These are phyloP conservation scores for Austroboletus sp. DNA, from an alignment of 1,284 basidiomycete species.

Conservation along the genomic window DNA sequence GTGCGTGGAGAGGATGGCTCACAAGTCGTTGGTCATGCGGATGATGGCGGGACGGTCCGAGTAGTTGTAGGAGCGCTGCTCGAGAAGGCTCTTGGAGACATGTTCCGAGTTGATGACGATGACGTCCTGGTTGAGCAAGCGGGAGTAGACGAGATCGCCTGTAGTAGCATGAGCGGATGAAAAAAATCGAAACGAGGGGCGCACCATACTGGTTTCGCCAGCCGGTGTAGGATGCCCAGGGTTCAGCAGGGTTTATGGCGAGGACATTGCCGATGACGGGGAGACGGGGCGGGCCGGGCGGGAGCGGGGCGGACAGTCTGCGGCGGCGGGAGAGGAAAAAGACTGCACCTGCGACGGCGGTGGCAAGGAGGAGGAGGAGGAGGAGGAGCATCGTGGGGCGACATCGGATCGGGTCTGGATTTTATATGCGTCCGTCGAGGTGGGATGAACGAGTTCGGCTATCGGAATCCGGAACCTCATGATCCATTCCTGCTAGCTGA, in stretches of 20 bases:
- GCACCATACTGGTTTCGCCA: slow-evolving; percentile 25
- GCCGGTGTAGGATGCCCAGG: slow-evolving; percentile 27
- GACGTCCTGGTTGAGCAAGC: slow-evolving; percentile 28
- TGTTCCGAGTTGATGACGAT: slow-evolving; percentile 27
- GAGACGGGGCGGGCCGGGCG: slow-evolving; percentile 26
- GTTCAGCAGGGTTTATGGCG: slow-evolving; percentile 14
- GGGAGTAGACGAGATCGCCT: slow-evolving; percentile 27
- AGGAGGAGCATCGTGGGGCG: slow-evolving; percentile 14
- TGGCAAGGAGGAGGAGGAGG: slow-evolving; percentile 2
- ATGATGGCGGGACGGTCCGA: slow-evolving; percentile 26
- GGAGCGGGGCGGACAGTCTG: slow-evolving; percentile 12
- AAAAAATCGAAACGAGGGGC: not conserved
- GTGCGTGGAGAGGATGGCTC: not conserved
- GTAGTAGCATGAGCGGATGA: not conserved
- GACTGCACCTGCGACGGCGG: slow-evolving; percentile 2
- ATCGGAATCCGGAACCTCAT: slow-evolving; percentile 1
- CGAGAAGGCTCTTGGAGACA: slow-evolving; percentile 27
- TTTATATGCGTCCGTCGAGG: slow-evolving; percentile 1
- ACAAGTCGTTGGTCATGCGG: slow-evolving; percentile 29
- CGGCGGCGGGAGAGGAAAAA: slow-evolving; percentile 10
- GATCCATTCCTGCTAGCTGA: slow-evolving; percentile 13
- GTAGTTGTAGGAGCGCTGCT: slow-evolving; percentile 28
- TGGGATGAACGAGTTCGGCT: slow-evolving; percentile 3
- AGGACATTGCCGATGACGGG: slow-evolving; percentile 27
- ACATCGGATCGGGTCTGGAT: not conserved